Conservation (phyloP, 495 filamentous ascomycete genomes). For the Cairneyella variabilis region DNA sequence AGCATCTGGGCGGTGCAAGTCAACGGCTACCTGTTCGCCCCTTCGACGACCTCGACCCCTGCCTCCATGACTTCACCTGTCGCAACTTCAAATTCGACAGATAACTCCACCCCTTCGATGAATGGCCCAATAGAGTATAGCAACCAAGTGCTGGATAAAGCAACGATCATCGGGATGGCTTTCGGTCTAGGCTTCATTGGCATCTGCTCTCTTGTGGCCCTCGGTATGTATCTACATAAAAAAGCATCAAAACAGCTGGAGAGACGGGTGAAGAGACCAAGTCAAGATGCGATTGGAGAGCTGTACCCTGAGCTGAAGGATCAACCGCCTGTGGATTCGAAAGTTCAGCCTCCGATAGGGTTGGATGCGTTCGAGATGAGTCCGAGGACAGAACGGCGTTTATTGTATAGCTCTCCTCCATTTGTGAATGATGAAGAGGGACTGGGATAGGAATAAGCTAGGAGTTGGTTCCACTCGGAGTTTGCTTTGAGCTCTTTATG, state of each 20-base stretch:
- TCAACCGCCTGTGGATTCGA: background rate
- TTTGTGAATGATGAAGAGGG: background rate
- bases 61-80: background rate
- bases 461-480: background rate
- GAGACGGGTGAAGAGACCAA: background rate
- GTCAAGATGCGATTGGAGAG: background rate
- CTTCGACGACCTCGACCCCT: background rate
- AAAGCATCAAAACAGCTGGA: background rate
- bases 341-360: background rate
- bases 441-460: too few species aligned
- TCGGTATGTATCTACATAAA: background rate
- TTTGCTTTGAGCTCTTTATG: background rate
- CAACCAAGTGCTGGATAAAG: background rate
- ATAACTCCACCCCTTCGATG: too few species aligned
- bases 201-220: background rate
- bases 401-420: background rate
- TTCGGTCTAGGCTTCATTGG: background rate
- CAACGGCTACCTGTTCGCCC: constrained; percentile 26
- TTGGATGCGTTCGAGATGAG: constrained; percentile 1
- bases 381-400: background rate
- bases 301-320: constrained; percentile 6
- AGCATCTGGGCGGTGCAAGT: constrained; percentile 17
- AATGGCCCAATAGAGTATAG: too few species aligned
- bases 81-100: background rate
- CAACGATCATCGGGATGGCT: constrained; percentile 1